These are phyloP conservation scores for Ustanciosporium gigantosporum DNA, from an alignment of 1,284 basidiomycete genomes.

Conservation along the genomic window DNA sequence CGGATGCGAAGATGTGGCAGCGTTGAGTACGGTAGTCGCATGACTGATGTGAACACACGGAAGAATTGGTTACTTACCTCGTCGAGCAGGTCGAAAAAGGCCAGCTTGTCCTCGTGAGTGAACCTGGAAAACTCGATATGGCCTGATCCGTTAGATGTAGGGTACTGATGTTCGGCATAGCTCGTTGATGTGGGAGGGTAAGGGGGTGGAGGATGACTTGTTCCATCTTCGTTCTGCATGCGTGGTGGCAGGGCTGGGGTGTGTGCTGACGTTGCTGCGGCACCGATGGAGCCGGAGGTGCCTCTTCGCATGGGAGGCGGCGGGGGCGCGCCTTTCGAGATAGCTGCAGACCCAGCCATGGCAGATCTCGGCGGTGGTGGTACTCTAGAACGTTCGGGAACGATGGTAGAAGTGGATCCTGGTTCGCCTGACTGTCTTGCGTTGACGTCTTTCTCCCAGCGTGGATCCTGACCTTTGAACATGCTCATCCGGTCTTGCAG, in stretches of 20 bases:
- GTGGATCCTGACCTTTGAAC: constrained; percentile 30
- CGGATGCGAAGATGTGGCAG: too few species aligned
- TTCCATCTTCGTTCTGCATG: constrained; percentile 49
- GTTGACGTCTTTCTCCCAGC: constrained; percentile 24
- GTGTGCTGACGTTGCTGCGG: neutral
- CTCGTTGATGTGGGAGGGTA: constrained; percentile 14
- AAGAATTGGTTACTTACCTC: constrained; percentile 35
- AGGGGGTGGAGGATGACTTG: constrained; percentile 36
- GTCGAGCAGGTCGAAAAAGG: constrained; percentile 51
- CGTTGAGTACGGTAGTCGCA: too few species aligned
- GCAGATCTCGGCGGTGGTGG: constrained; percentile 6
- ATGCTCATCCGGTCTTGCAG: constrained; percentile 39
- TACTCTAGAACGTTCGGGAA: constrained; percentile 19
- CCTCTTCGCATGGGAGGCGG: constrained; percentile 18
- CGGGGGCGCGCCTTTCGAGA: constrained; percentile 21
- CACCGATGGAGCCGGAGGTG: neutral
- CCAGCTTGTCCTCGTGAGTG: constrained; percentile 44
- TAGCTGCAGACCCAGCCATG: neutral
- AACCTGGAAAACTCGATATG: constrained; percentile 50
- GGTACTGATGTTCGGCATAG: constrained; percentile 6
- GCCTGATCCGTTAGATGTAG: constrained; percentile 7
- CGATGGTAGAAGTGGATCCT: constrained; percentile 7
- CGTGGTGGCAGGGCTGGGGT: constrained; percentile 35
- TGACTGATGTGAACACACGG: too few species aligned
- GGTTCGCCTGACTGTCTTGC: neutral